Evolutionary conservation across 768 basidiomycete genomes (phyloP).

Genomic region (Candolleomyces aberdarensis): DNA sequence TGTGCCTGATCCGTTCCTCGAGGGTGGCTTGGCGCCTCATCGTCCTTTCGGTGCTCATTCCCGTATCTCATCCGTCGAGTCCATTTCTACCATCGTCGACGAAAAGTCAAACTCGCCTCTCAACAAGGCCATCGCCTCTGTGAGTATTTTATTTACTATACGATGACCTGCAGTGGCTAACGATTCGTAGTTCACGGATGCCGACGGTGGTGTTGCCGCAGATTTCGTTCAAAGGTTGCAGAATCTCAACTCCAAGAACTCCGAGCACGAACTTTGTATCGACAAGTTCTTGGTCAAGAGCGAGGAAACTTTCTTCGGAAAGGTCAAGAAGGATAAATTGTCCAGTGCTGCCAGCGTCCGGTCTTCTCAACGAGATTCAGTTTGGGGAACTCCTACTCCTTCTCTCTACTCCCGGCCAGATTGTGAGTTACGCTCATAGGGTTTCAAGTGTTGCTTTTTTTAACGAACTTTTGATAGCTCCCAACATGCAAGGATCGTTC

Average conservation of each 20-base stretch:
- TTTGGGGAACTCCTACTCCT: slow-evolving; percentile 71
- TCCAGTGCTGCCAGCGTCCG: slow-evolving; percentile 76
- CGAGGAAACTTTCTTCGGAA: slow-evolving; percentile 91
- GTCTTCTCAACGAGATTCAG: slow-evolving; percentile 79
- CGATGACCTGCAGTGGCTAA: slow-evolving; percentile 7
- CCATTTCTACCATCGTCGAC: slow-evolving; percentile 87
- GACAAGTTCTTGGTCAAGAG: slow-evolving; percentile 89
- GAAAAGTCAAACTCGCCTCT: slow-evolving; percentile 89
- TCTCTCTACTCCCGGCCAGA: slow-evolving; percentile 70
- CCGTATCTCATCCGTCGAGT: slow-evolving; percentile 82
- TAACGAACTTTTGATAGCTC: slow-evolving; percentile 28
- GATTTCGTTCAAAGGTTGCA: slow-evolving; percentile 88
- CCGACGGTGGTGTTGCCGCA: slow-evolving; percentile 87
- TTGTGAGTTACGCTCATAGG: slow-evolving; percentile 46
- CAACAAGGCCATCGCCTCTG: slow-evolving; percentile 90
- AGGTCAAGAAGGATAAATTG: slow-evolving; percentile 85
- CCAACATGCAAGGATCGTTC: slow-evolving; percentile 49
- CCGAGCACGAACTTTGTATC: slow-evolving; percentile 87
- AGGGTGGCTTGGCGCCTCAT: slow-evolving; percentile 52
- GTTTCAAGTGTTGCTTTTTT: slow-evolving; percentile 2
- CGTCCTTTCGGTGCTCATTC: slow-evolving; percentile 82
- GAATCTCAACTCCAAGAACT: slow-evolving; percentile 76
- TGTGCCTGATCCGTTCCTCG: slow-evolving; percentile 85
- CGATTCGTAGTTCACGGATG: slow-evolving; percentile 77
- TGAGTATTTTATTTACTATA: slow-evolving; percentile 29